Evolutionary conservation across 1,139 yeast genomes (phyloP).

Genomic region (Geotrichum restrictum): DNA sequence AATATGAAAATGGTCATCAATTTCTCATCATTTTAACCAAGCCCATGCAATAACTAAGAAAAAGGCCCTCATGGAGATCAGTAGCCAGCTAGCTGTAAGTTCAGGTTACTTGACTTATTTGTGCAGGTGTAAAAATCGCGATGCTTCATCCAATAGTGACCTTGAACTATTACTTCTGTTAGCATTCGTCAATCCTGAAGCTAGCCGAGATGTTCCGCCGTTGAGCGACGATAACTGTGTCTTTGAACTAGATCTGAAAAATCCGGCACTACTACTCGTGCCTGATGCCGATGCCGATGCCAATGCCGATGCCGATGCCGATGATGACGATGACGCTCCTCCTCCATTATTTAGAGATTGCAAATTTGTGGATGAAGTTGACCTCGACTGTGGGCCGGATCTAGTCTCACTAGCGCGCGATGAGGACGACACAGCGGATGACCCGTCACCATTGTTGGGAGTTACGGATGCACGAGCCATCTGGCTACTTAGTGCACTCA

Average conservation of each 20-base stretch:
- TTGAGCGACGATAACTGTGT: slow-evolving; percentile 12
- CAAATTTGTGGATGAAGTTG: slow-evolving; percentile 11
- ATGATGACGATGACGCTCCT: no score
- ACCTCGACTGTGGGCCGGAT: slow-evolving; percentile 9
- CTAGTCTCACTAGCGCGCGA: background rate
- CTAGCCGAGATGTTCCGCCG: background rate
- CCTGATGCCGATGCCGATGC: no score
- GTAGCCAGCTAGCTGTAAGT: no score
- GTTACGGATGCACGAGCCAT: slow-evolving; percentile 1
- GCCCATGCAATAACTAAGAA: no score
- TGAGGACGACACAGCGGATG: background rate
- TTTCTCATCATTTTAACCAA: no score
- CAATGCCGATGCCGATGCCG: no score
- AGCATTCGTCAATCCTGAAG: background rate
- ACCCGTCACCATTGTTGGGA: background rate
- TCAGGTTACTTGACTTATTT: no score
- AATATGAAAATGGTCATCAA: no score
- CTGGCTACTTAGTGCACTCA: slow-evolving; percentile 11
- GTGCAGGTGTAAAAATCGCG: slow-evolving; percentile 15
- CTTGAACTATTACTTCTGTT: slow-evolving; percentile 12
- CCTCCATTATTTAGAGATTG: no score
- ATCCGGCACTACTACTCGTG: background rate
- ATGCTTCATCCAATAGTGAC: slow-evolving; percentile 15
- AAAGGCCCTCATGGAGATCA: no score
- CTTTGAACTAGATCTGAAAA: slow-evolving; percentile 13